phyloP scores from a whole-genome alignment of 768 basidiomycete genomes.

The Hericium erinaceus region DNA sequence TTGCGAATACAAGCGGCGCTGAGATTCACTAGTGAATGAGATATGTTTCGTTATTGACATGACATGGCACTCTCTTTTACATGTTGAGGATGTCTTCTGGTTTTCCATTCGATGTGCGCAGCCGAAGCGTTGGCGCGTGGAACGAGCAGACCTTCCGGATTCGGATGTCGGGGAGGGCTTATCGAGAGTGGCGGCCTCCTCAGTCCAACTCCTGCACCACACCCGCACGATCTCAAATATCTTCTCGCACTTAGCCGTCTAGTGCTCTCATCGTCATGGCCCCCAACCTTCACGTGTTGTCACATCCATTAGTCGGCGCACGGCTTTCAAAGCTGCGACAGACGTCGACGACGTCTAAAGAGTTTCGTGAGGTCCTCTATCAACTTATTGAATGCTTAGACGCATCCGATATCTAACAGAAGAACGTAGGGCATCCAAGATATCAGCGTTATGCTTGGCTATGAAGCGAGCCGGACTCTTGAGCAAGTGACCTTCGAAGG shows the following conservation, averaged over 20 bases:
- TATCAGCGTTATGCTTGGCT: constrained; percentile 70
- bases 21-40: constrained; percentile 13
- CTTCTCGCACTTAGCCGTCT: neutral
- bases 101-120: too few relatives aligned
- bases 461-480: constrained; percentile 69
- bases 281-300: constrained; percentile 7
- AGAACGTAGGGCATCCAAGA: constrained; percentile 54
- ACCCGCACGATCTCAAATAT: neutral
- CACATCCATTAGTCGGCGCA: constrained; percentile 14
- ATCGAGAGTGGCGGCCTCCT: neutral
- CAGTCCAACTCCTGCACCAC: neutral
- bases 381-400: neutral
- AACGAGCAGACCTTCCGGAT: neutral
- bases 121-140: neutral
- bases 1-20: constrained; percentile 90
- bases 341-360: constrained; percentile 11
- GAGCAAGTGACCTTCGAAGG: constrained; percentile 55
- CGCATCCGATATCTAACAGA: neutral
- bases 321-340: constrained; percentile 11
- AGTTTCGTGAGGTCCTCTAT: constrained; percentile 12
- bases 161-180: neutral
- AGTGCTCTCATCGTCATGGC: constrained; percentile 2
- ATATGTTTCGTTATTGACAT: too few relatives aligned
- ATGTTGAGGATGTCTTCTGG: too few relatives aligned
- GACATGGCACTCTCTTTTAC: too few relatives aligned